Percentiles rank a stretch among this genome's conserved stretches.
Evolutionary conservation across 2,329 filamentous ascomycete species (phyloP).

Genomic region (Cladosporium oxysporum): DNA sequence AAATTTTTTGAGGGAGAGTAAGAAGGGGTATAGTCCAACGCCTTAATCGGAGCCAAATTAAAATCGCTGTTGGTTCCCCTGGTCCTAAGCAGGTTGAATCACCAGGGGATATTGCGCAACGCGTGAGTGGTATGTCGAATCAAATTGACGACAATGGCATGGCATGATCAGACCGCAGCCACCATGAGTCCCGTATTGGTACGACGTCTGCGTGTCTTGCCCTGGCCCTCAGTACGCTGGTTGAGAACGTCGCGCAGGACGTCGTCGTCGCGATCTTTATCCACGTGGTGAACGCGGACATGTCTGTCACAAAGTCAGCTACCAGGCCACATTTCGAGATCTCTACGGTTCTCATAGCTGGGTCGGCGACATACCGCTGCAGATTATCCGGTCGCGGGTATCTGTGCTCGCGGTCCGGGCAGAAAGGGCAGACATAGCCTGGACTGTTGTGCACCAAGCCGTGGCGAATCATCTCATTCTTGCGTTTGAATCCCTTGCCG

Average conservation of each 20-base stretch:
- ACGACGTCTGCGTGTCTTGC: constrained; percentile 74
- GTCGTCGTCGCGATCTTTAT: constrained; percentile 87
- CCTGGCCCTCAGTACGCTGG: constrained; percentile 81
- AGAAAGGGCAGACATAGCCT: constrained; percentile 95
- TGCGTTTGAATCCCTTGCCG: constrained; percentile 68
- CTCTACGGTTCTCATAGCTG: too few relatives aligned
- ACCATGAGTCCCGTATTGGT: constrained; percentile 19
- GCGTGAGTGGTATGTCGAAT: not conserved
- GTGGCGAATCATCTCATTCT: constrained; percentile 72
- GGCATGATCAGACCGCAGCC: not conserved
- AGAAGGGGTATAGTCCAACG: not conserved
- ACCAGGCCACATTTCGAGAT: not conserved
- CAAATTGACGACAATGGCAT: not conserved
- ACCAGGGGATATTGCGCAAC: not conserved
- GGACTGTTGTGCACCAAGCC: constrained; percentile 92
- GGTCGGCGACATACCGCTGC: constrained; percentile 66
- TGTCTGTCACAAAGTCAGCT: constrained; percentile 60
- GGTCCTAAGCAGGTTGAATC: not conserved
- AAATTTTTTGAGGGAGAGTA: not conserved
- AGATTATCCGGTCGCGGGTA: constrained; percentile 95
- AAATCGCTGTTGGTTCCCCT: not conserved
- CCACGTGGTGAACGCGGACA: constrained; percentile 86
- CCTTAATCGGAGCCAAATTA: not conserved
- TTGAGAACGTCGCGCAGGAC: constrained; percentile 78
- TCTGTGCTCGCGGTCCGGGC: constrained; percentile 87